Conservation (phyloP, 805 yeast species). For the Saccharomycopsis sp. region DNA sequence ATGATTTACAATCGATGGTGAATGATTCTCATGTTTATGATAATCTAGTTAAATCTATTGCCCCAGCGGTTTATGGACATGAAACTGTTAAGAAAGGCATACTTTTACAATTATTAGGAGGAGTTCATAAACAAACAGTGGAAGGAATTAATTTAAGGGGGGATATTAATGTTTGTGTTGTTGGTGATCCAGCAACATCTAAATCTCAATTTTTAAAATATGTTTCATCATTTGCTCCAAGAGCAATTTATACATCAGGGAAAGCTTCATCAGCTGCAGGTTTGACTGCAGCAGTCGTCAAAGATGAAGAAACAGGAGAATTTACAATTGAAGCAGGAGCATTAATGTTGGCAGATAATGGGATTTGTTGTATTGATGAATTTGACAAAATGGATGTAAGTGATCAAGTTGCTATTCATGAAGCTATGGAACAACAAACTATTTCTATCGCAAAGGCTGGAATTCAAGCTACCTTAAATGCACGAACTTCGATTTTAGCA, state of each 20-base stretch:
- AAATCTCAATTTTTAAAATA: conserved; percentile 94
- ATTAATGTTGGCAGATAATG: conserved; percentile 95
- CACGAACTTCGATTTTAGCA: conserved; percentile 91
- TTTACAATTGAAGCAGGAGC: conserved; percentile 99
- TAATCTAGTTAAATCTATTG: conserved; percentile 78
- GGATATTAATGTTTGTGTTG: conserved; percentile 91
- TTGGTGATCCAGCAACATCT: conserved; percentile 97
- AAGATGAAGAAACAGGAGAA: conserved; percentile 95
- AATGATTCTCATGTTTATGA: conserved; percentile 79
- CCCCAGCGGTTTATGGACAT: conserved; percentile 96
- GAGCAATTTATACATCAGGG: conserved; percentile 96
- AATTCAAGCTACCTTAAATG: conserved; percentile 94
- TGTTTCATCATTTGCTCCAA: conserved; percentile 83
- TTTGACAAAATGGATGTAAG: conserved; percentile 94
- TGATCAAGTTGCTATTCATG: conserved; percentile 98
- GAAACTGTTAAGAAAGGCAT: conserved; percentile 91
- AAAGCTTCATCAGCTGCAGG: conserved; percentile 99
- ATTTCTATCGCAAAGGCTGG: conserved; percentile 98
- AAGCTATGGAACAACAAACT: conserved; percentile 99
- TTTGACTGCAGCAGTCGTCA: conserved; percentile 94
- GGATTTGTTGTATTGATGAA: conserved; percentile 97
- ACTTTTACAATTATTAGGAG: conserved; percentile 81
- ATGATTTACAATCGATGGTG: conserved; percentile 84
- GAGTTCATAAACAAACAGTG: conserved; percentile 88
- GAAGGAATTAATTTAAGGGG: conserved; percentile 96